Percentiles rank a stretch among this genome's conserved stretches.
Evolutionary conservation across 2,329 filamentous ascomycete species (phyloP).

Genomic region (Alternaria atra): DNA sequence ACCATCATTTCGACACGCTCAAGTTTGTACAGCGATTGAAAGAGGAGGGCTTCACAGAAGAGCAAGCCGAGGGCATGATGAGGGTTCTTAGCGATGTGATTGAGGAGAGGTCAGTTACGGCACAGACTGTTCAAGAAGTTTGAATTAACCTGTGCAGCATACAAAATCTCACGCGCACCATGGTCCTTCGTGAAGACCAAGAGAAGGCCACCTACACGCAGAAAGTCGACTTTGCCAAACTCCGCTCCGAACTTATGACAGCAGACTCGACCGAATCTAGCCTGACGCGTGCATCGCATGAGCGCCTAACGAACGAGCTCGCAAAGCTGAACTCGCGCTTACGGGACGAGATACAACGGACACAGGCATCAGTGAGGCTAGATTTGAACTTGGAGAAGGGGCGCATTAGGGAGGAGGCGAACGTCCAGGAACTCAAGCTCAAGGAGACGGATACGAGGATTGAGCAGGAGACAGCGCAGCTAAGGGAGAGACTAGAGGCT

Average conservation of each 20-base stretch:
- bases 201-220: slow-evolving; percentile 80
- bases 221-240: slow-evolving; percentile 97
- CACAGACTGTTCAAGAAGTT: not conserved
- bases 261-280: slow-evolving; percentile 91
- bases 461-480: slow-evolving; percentile 88
- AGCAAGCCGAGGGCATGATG: slow-evolving; percentile 98
- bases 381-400: slow-evolving; percentile 98
- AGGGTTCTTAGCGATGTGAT: slow-evolving; percentile 95
- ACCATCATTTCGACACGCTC: slow-evolving; percentile 97
- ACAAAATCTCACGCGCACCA: slow-evolving; percentile 94
- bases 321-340: slow-evolving; percentile 90
- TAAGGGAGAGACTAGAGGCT: slow-evolving; percentile 91
- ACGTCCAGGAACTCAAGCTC: slow-evolving; percentile 95
- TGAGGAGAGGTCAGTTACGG: slow-evolving; percentile 76
- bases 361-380: slow-evolving; percentile 89
- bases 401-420: slow-evolving; percentile 93
- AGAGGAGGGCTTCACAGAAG: slow-evolving; percentile 92
- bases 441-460: slow-evolving; percentile 99
- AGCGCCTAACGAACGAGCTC: slow-evolving; percentile 91
- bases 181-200: slow-evolving; percentile 95
- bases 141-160: slow-evolving; percentile 67
- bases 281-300: slow-evolving; percentile 87
- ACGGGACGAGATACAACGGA: slow-evolving; percentile 91
- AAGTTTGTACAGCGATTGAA: slow-evolving; percentile 94
- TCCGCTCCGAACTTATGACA: slow-evolving; percentile 90